phyloP scores from a whole-genome alignment of 1,284 basidiomycete species.

The Stereum hirsutum region DNA sequence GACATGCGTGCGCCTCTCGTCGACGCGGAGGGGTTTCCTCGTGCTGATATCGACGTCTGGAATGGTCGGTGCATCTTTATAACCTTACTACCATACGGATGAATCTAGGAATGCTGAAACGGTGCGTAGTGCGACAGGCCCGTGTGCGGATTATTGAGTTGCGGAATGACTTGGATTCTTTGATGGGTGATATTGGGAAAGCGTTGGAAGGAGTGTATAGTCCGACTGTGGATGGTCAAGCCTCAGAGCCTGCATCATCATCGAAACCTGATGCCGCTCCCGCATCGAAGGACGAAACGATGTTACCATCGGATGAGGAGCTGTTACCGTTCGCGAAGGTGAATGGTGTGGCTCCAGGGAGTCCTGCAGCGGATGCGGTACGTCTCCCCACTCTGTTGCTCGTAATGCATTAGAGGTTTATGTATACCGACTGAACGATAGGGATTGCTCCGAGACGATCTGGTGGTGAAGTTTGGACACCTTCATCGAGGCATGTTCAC shows the following conservation, averaged over 20 bases:
- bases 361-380: conserved; percentile 76
- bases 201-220: conserved; percentile 63
- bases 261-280: conserved; percentile 5
- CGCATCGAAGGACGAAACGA: neutral
- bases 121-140: conserved; percentile 72
- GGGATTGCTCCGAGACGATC: conserved; percentile 66
- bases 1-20: conserved; percentile 67
- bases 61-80: too few relatives aligned
- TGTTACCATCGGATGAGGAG: neutral
- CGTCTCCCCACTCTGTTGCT: conserved; percentile 18
- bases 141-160: conserved; percentile 66
- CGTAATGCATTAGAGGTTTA: too few relatives aligned
- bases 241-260: conserved; percentile 14
- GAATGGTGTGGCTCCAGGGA: conserved; percentile 65
- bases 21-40: conserved; percentile 80
- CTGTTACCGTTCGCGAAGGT: conserved; percentile 66
- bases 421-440: conserved; percentile 24
- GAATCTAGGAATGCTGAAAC: too few relatives aligned
- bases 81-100: too few relatives aligned
- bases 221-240: conserved; percentile 19
- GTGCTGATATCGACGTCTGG: conserved; percentile 77
- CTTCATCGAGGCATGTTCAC: conserved; percentile 46
- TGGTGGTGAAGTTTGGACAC: conserved; percentile 65
- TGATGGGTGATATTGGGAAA: conserved; percentile 60
- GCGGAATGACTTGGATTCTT: conserved; percentile 62